Evolutionary conservation across 768 basidiomycete genomes (phyloP), one percentile per base, ranked within the genome.

Genomic region (Boletus subcaerulescens): DNA sequence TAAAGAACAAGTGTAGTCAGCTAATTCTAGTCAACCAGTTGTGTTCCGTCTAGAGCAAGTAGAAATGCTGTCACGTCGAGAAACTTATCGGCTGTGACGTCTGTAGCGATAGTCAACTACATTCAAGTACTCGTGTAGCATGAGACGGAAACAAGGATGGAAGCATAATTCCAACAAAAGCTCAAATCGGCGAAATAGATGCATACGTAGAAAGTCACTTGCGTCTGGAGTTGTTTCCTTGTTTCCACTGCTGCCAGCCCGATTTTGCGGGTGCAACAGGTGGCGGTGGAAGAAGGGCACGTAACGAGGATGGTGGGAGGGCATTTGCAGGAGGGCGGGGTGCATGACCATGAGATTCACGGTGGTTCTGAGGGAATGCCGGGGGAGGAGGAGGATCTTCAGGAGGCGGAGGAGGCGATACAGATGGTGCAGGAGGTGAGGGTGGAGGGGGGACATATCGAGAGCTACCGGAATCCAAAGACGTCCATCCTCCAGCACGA

Each of bases 401-500:
- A 12, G 60, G 58, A 26, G 63, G 61, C 17, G 62, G 64, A 3
- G 67, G 62, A 17, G 65, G 47, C 2, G 57, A 53, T 12, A 42
- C 36, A 24, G 44, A 42, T 6, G 63, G 58, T 13, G 58, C 35
- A 5, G 66, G 63, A 49, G 67, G 56, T n/a, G 45, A 26, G 13
- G 56, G 60, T 33, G 62, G 48, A n/a, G 68, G 62, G 51, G 65
- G 65, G 15, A 59, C 48, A 4, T 65, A 35, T 33, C 69, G 68
- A 24, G 70, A 70, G 53, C 65, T 76, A 20, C 76, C 73, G 3
- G 78, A 77, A 55, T 87, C 87, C 24, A 89, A 73, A 35, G 82
- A 81, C 10, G 86, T 82, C 82, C 84, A 88, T 17, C 88, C 87
- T 45, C 77, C 85, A 12, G 80, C 74, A 43, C 83, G 77, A 66